phyloP scores from a whole-genome alignment of 345 rosid genomes.

The Bruguiera sexangula region DNA sequence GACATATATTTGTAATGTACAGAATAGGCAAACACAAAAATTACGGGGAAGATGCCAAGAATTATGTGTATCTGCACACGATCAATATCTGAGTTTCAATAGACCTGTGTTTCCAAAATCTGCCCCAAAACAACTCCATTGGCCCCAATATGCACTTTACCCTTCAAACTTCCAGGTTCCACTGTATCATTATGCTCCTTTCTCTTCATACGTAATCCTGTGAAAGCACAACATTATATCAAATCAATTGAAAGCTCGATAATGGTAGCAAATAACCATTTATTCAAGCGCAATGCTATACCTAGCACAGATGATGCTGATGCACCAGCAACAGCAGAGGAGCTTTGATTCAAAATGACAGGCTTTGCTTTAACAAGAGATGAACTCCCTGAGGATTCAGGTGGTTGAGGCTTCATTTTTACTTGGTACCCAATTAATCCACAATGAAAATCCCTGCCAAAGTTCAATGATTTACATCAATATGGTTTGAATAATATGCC shows the following conservation, averaged over 20 bases:
- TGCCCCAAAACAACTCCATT: slow-evolving; percentile 20
- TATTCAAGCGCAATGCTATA: background rate
- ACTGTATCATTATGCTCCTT: slow-evolving; percentile 39
- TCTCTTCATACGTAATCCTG: slow-evolving; percentile 54
- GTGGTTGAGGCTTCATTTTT: slow-evolving; percentile 39
- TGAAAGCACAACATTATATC: slow-evolving; percentile 22
- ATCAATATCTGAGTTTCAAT: slow-evolving; percentile 13
- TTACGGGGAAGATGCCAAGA: too few species aligned
- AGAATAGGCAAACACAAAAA: too few species aligned
- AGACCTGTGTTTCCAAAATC: slow-evolving; percentile 40
- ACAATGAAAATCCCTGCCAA: slow-evolving; percentile 72
- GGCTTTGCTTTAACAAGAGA: slow-evolving; percentile 27
- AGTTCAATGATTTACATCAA: slow-evolving; percentile 18
- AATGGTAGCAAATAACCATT: background rate
- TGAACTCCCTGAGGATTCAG: slow-evolving; percentile 22
- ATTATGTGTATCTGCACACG: too few species aligned
- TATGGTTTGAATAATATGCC: slow-evolving; percentile 6
- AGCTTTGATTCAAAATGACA: slow-evolving; percentile 25
- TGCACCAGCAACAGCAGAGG: slow-evolving; percentile 19
- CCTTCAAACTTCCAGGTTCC: slow-evolving; percentile 34
- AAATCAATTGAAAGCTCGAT: background rate
- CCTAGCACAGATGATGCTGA: slow-evolving; percentile 27
- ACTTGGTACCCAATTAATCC: slow-evolving; percentile 73
- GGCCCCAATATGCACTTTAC: slow-evolving; percentile 27
- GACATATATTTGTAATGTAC: too few species aligned